Evolutionary conservation across 2,329 filamentous ascomycete species (phyloP).

Genomic region (Colletotrichum gloeosporioides): DNA sequence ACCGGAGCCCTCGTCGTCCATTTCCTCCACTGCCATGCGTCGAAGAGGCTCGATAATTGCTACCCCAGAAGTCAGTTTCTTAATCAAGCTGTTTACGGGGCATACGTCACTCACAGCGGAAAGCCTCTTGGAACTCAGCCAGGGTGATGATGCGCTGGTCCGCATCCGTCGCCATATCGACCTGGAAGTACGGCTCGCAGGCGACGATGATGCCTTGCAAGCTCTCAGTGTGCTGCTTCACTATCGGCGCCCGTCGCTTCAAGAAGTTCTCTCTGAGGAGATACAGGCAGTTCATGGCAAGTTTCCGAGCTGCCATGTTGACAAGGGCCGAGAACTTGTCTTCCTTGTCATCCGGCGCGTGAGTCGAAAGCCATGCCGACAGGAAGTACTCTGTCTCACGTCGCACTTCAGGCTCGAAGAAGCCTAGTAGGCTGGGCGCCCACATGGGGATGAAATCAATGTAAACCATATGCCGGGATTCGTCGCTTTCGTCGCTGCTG

Average conservation of each 20-base stretch:
- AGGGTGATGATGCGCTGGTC: not conserved
- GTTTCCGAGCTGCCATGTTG: conserved; percentile 37
- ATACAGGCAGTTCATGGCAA: conserved; percentile 51
- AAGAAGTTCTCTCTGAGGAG: conserved; percentile 55
- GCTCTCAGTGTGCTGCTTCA: conserved; percentile 43
- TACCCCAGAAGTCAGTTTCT: conserved; percentile 23
- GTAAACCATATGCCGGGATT: conserved; percentile 29
- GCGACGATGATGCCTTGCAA: conserved; percentile 48
- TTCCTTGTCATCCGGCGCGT: conserved; percentile 28
- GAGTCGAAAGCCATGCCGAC: conserved; percentile 38
- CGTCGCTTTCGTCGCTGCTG: conserved; percentile 31
- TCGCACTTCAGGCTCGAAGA: conserved; percentile 48
- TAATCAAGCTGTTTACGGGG: not conserved
- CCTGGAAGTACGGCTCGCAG: conserved; percentile 46
- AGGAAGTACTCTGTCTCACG: conserved; percentile 49
- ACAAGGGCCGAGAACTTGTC: conserved; percentile 34
- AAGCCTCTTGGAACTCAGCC: conserved; percentile 37
- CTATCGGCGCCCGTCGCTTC: conserved; percentile 43
- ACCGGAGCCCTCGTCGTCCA: conserved; percentile 66
- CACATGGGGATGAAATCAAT: conserved; percentile 44
- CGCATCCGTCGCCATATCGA: not conserved
- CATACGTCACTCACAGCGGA: conserved; percentile 39
- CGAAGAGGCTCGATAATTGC: conserved; percentile 54
- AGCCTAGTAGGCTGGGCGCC: conserved; percentile 56
- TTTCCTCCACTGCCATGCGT: conserved; percentile 59